Evolutionary conservation across 176 grass and related monocot species (phyloP).

Genomic region (Rhynchospora pubera): DNA sequence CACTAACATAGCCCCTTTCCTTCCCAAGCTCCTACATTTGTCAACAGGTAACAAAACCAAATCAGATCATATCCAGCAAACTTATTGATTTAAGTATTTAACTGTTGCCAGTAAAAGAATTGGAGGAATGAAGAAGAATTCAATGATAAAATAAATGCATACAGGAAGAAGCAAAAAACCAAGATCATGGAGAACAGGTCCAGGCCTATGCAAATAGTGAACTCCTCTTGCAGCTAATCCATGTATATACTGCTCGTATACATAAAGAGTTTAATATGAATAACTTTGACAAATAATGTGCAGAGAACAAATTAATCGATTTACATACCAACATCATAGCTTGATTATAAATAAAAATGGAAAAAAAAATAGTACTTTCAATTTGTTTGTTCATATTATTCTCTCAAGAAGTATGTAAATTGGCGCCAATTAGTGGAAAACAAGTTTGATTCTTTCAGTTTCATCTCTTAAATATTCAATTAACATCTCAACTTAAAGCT

Average conservation of each 20-base stretch:
- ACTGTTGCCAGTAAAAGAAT: background rate
- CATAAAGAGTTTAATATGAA: slow-evolving; percentile 8
- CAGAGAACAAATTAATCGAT: background rate
- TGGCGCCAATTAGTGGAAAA: background rate
- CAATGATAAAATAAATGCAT: slow-evolving; percentile 34
- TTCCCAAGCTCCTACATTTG: slow-evolving; percentile 63
- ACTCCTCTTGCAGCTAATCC: slow-evolving; percentile 94
- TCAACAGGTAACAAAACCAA: slow-evolving; percentile 8
- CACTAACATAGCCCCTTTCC: slow-evolving; percentile 75
- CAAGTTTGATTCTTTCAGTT: background rate
- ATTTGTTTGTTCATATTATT: background rate
- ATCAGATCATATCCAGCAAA: background rate
- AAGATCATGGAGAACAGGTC: slow-evolving; percentile 82
- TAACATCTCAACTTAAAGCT: background rate
- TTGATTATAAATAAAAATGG: background rate
- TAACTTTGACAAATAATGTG: background rate
- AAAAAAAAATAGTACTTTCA: background rate
- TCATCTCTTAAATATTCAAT: background rate
- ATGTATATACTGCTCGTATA: slow-evolving; percentile 78
- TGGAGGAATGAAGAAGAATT: background rate
- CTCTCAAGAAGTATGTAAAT: background rate
- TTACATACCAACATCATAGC: background rate
- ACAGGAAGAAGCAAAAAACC: slow-evolving; percentile 96
- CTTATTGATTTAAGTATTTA: background rate
- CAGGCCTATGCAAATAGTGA: slow-evolving; percentile 92